Base-by-base conservation (phyloP, 179 eudicot species). In the Silene coronaria region DNA sequence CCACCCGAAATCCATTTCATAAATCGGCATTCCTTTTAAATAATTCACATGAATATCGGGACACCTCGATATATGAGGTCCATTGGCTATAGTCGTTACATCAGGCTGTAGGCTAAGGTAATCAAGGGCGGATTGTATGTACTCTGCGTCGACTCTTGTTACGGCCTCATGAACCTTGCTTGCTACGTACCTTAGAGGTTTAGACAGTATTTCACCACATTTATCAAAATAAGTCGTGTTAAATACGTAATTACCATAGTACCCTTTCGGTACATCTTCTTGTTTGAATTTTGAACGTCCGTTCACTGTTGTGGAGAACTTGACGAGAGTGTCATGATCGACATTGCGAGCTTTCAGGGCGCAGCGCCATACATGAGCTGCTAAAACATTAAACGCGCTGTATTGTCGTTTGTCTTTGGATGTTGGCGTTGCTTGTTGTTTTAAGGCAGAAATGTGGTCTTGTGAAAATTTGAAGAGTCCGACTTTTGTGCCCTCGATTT, bases 1-100 rank as follows among this genome's bases (percentile, higher is more conserved):
- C 90, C 86, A 89, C n/a, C 90, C 90, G 61, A 87, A 89, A 70
- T 88, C 88, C 4, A 82, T 72, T 16, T 88, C 83, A 45, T 80
- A 24, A 12, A 76, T 72, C 0, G 88, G 88, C 24, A 88, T 71
- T 63, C 81, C 68, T 5, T 72, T 75, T 88, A 87, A 88, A 19
- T 82, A 82, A 17, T 71, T 82, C n/a, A 88, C 78, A 16, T 77
- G 75, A 26, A 88, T 79, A 67, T 88, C 84, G 0, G 89, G 89
- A 64, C 87, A 71, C 32, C 78, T 68, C 22, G 77, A 77, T 3
- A 72, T 67, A 16, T 80, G 80, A 6, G 84, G 63, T n/a, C 91
- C 88, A 14, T 84, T 83, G 0, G 76, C 80, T 0, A 86, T 61
- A 22, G 76, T 79, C 0, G 61, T 69, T 2, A 83, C 71, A 75